Conservation (phyloP, 345 rosid genomes). For the Heritiera littoralis region DNA sequence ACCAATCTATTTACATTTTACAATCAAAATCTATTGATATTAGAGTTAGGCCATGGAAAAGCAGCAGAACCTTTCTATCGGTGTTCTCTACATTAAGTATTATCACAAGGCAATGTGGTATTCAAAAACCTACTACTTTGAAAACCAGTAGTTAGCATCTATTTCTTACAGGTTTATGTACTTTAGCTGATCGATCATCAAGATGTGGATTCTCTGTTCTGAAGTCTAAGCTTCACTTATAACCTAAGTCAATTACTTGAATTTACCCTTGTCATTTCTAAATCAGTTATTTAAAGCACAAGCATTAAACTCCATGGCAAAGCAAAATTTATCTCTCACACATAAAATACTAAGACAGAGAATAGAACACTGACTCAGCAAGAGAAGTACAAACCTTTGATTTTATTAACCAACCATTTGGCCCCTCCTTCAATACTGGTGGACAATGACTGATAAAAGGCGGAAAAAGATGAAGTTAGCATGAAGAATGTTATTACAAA, state of each 20-base stretch:
- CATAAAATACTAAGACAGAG: background rate
- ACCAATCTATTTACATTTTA: background rate
- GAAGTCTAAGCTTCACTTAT: background rate
- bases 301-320: background rate
- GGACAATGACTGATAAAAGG: background rate
- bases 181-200: background rate
- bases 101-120: background rate
- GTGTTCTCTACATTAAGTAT: background rate
- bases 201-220: background rate
- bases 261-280: background rate
- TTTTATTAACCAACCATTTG: background rate
- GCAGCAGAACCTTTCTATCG: background rate
- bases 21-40: background rate
- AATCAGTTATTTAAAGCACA: background rate
- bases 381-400: slow-evolving; percentile 11
- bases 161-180: background rate
- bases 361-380: background rate
- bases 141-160: background rate
- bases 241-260: background rate
- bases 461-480: background rate
- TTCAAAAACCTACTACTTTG: background rate
- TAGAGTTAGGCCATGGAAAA: background rate
- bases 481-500: background rate
- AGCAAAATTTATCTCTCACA: background rate
- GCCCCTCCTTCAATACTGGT: background rate